Evolutionary conservation across 176 grass and related monocot species (phyloP).

Genomic region (Musa troglodytarum): DNA sequence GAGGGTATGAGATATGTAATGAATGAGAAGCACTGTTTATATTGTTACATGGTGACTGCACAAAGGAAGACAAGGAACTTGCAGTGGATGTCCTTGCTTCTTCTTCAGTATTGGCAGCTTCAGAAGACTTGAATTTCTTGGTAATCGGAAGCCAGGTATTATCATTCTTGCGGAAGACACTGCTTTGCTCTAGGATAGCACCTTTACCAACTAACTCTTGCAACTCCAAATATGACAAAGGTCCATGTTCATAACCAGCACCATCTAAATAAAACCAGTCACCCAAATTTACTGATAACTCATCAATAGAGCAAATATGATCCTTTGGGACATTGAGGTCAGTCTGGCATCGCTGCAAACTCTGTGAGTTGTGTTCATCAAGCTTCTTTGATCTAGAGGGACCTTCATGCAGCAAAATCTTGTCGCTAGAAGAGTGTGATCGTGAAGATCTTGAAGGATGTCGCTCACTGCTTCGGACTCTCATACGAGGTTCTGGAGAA

Average conservation of each 20-base stretch:
- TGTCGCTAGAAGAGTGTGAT: constrained; percentile 63
- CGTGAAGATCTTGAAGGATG: constrained; percentile 54
- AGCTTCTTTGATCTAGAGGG: constrained; percentile 52
- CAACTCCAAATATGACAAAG: constrained; percentile 74
- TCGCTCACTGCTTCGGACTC: constrained; percentile 44
- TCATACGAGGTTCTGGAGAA: constrained; percentile 45
- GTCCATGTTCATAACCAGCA: constrained; percentile 79
- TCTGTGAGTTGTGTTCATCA: constrained; percentile 53
- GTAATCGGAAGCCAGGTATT: constrained; percentile 89
- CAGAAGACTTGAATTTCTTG: constrained; percentile 43
- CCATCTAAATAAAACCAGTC: constrained; percentile 90
- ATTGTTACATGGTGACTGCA: constrained; percentile 19
- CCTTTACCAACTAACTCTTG: constrained; percentile 74
- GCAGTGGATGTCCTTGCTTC: constrained; percentile 10
- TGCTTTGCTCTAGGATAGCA: constrained; percentile 59
- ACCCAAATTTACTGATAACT: constrained; percentile 70
- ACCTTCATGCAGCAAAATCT: constrained; percentile 55
- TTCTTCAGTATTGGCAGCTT: constrained; percentile 19
- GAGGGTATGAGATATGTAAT: constrained; percentile 72
- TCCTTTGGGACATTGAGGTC: constrained; percentile 64
- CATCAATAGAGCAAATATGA: constrained; percentile 71
- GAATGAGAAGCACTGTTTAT: constrained; percentile 32
- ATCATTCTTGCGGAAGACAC: constrained; percentile 87
- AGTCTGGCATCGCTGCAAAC: constrained; percentile 59
- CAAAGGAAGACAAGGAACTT: constrained; percentile 27